These are phyloP conservation scores for Melaleuca quinquenervia DNA, from an alignment of 345 rosid species.

Conservation along the genomic window DNA sequence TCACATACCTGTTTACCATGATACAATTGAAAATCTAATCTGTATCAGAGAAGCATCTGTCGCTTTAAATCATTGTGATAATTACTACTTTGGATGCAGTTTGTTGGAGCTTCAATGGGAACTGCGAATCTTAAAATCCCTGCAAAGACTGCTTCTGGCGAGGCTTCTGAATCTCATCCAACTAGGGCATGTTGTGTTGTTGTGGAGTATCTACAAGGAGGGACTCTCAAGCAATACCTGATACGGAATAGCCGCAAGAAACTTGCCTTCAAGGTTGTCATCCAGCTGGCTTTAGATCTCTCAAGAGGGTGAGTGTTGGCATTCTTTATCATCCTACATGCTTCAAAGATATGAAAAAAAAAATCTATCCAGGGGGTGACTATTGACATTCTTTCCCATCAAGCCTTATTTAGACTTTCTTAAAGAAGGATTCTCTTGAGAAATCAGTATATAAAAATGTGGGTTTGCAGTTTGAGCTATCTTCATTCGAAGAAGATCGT, in stretches of 20 bases:
- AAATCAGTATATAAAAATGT: not conserved
- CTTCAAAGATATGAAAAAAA: not conserved
- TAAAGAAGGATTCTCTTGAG: not conserved
- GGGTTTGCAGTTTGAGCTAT: slow-evolving; percentile 30
- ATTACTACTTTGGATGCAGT: slow-evolving; percentile 5
- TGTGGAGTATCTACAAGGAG: slow-evolving; percentile 34
- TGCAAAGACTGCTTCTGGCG: slow-evolving; percentile 1
- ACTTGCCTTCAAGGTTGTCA: slow-evolving; percentile 26
- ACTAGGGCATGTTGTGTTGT: slow-evolving; percentile 40
- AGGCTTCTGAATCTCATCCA: slow-evolving; percentile 9
- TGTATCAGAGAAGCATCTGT: not conserved
- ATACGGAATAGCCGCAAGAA: slow-evolving; percentile 33
- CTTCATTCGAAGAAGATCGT: slow-evolving; percentile 45
- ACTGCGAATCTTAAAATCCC: slow-evolving; percentile 29
- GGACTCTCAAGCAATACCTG: slow-evolving; percentile 30
- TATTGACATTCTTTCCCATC: not conserved
- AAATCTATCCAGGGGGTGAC: not conserved
- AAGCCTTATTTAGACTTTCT: not conserved
- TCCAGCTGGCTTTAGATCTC: slow-evolving; percentile 40
- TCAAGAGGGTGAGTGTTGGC: slow-evolving; percentile 22
- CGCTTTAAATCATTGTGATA: not conserved
- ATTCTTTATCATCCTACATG: not conserved
- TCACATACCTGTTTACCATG: not conserved
- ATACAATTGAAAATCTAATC: not conserved
- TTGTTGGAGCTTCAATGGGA: slow-evolving; percentile 47